phyloP scores from a whole-genome alignment of 306 rosid genomes.

The Lathyrus aphaca region DNA sequence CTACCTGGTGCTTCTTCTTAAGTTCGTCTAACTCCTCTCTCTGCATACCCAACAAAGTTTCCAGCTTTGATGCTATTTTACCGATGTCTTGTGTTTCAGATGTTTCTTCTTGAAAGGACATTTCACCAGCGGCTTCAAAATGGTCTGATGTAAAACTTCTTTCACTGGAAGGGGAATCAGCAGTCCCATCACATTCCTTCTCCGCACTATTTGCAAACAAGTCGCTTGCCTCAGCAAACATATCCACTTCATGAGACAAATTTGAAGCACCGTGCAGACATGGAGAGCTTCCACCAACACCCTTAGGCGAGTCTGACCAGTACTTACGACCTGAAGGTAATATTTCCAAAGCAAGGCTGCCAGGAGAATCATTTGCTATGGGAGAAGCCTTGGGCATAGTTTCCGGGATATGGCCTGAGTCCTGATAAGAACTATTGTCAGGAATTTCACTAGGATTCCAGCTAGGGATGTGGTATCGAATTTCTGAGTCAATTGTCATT shows the following conservation, averaged over 20 bases:
- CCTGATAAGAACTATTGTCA: constrained; percentile 39
- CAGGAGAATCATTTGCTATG: constrained; percentile 37
- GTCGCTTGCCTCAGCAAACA: constrained; percentile 32
- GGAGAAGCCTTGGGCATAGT: constrained; percentile 51
- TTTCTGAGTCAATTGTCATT: constrained; percentile 77
- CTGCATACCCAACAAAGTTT: constrained; percentile 56
- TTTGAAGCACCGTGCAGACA: constrained; percentile 48
- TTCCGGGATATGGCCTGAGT: constrained; percentile 47
- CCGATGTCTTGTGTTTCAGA: constrained; percentile 44
- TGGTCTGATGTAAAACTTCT: constrained; percentile 35
- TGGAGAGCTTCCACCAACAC: constrained; percentile 61
- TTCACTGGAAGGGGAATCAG: constrained; percentile 35
- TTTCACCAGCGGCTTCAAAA: constrained; percentile 36
- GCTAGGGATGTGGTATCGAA: constrained; percentile 65
- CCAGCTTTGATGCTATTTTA: constrained; percentile 48
- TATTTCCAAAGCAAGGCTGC: constrained; percentile 68
- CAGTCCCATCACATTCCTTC: constrained; percentile 39
- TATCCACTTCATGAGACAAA: constrained; percentile 43
- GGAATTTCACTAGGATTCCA: constrained; percentile 56
- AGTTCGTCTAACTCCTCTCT: constrained; percentile 65
- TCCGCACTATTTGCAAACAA: constrained; percentile 34
- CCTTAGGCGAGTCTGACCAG: constrained; percentile 91
- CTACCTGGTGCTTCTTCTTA: constrained; percentile 66
- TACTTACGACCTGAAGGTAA: constrained; percentile 92
- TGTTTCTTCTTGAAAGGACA: constrained; percentile 35